Evolutionary conservation across 1,284 basidiomycete genomes (phyloP), one percentile per base, ranked within the genome.

Genomic region (Marasmius oreades): DNA sequence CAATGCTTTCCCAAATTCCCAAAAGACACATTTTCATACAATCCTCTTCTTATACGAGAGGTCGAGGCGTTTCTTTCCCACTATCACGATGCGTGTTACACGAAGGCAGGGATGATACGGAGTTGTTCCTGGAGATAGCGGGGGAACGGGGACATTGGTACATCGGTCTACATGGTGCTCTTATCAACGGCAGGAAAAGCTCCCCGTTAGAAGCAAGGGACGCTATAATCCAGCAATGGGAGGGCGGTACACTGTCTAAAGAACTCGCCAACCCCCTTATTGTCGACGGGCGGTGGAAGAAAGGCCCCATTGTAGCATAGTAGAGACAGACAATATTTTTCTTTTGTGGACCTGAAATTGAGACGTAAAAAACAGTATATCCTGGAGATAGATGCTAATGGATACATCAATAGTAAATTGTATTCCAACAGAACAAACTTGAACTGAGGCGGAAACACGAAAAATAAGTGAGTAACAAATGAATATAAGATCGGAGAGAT

Each of bases 141-240:
- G 75, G 71, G 18, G 65, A 70, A 54, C 62, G 70, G 20, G 76
- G 74, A 11, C 71, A 74, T 57, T 79, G 75, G 70, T 69, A 70
- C 60, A 58, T 79, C n/a, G 69, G 66, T 14, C 58, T 78, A 36
- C 64, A 69, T 43, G 42, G 52, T 24, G 71, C 72, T 24, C 57
- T 66, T 31, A 64, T 79, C 22, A 60, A 70, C 43, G 77, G 77
- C 16, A 52, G 65, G 56, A 62, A 61, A 8, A 50, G 36, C 44
- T 47, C 60, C 24, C 33, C 52, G 6, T 46, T 53, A 45, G 59
- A 63, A 36, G 66, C 66, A 26, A 63, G 66, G 12, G 59, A 64
- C 26, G 61, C 61, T 4, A 58, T 71, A 46, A 33, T 70, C 16
- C 59, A 61, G 22, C 58, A 59, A 14, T 70, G 68, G 69, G 47